A percentile compares a stretch with the other conserved stretches of the same genome.
phyloP scores from a whole-genome alignment of 768 basidiomycete genomes.

The Lyophyllum decastes region DNA sequence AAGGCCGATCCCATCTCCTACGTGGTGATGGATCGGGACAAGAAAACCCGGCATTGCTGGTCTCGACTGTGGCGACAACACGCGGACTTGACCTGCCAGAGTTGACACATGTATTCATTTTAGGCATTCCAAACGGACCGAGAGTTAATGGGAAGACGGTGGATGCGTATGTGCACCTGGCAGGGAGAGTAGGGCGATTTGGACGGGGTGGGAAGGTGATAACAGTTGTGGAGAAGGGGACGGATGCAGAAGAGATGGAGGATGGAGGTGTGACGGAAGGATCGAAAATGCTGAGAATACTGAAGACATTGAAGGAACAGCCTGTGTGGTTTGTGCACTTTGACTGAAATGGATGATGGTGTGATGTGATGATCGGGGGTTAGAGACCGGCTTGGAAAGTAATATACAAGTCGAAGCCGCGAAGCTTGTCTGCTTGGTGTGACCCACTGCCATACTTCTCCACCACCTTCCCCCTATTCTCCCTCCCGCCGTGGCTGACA shows the following conservation, averaged over 20 bases:
- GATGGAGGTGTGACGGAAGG: constrained; percentile 23
- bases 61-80: constrained; percentile 67
- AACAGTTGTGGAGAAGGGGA: constrained; percentile 51
- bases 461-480: neutral
- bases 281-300: constrained; percentile 44
- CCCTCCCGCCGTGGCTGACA: constrained; percentile 1
- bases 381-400: neutral
- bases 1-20: constrained; percentile 44
- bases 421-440: neutral
- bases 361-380: constrained; percentile 9
- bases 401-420: neutral
- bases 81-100: constrained; percentile 75
- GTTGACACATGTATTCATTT: constrained; percentile 74
- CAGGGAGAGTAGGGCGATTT: constrained; percentile 78
- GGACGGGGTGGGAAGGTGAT: constrained; percentile 68
- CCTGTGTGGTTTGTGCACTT: constrained; percentile 55
- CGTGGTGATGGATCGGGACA: constrained; percentile 31
- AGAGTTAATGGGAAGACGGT: constrained; percentile 41
- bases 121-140: constrained; percentile 56
- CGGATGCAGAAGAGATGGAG: constrained; percentile 23
- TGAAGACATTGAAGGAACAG: constrained; percentile 43
- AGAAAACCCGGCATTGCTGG: constrained; percentile 63
- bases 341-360: constrained; percentile 31
- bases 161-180: constrained; percentile 68
- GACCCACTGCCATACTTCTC: neutral